Evolutionary conservation across 2,329 filamentous ascomycete species (phyloP).

Genomic region (Hypoxylon sp.): DNA sequence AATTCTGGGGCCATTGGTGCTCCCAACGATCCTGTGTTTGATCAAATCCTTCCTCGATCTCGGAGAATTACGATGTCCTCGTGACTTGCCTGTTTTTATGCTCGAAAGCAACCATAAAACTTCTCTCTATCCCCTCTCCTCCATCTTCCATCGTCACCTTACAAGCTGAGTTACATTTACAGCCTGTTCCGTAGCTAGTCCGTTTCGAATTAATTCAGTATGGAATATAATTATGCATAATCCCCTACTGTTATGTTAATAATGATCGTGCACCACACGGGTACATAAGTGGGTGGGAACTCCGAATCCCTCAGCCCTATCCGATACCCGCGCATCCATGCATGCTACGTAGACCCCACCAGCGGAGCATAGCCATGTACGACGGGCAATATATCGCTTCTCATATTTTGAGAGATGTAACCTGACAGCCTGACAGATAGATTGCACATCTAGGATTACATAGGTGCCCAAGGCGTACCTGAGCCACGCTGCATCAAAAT

Average conservation of each 20-base stretch:
- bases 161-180: background rate
- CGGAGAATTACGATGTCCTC: background rate
- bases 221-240: background rate
- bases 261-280: background rate
- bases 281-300: background rate
- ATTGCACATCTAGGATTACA: too few relatives aligned
- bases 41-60: background rate
- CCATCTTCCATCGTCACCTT: background rate
- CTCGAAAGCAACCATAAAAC: background rate
- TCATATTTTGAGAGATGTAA: background rate
- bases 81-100: background rate
- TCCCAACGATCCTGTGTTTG: background rate
- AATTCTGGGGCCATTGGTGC: too few relatives aligned
- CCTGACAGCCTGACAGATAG: background rate
- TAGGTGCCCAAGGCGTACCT: too few relatives aligned
- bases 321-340: conserved; percentile 9
- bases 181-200: background rate
- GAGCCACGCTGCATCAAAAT: too few relatives aligned
- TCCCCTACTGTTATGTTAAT: background rate
- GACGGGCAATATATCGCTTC: background rate
- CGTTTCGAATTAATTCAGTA: background rate
- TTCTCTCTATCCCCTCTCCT: background rate
- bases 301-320: conserved; percentile 14
- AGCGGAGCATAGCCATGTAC: background rate
- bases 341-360: conserved; percentile 8